Evolutionary conservation across 208 protist species (phyloP).

Genomic region (Cochliopodium minus): DNA sequence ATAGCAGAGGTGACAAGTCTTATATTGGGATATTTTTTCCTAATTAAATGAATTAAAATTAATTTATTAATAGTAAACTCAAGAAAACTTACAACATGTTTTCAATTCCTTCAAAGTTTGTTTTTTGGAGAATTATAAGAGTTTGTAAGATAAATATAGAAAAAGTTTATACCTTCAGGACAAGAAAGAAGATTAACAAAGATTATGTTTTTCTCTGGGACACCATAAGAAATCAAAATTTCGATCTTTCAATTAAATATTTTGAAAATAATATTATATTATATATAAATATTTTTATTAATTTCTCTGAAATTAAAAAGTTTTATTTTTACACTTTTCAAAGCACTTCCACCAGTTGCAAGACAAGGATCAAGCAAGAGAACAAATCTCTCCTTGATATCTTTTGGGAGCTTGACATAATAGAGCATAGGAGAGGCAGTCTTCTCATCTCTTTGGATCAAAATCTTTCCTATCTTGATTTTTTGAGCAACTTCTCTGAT

Average conservation of each 20-base stretch:
- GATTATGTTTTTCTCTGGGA: conserved; percentile 74
- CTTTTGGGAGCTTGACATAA: conserved; percentile 82
- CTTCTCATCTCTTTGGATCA: conserved; percentile 84
- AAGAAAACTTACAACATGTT: too few relatives aligned
- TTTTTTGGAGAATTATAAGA: conserved; percentile 51
- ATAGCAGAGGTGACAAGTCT: conserved; percentile 63
- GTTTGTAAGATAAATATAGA: too few relatives aligned
- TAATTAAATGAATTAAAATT: too few relatives aligned
- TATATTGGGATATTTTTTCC: conserved; percentile 12
- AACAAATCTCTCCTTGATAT: conserved; percentile 63
- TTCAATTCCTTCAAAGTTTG: conserved; percentile 22
- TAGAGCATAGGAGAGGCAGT: conserved; percentile 63
- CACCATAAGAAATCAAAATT: conserved; percentile 32
- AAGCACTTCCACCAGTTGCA: conserved; percentile 65
- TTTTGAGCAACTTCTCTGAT: conserved; percentile 72
- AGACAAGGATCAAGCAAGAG: conserved; percentile 90
- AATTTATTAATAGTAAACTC: too few relatives aligned
- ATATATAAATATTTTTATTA: conserved; percentile 1
- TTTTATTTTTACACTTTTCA: too few relatives aligned
- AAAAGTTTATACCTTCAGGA: conserved; percentile 56
- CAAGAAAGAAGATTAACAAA: conserved; percentile 79
- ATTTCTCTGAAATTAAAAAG: too few relatives aligned
- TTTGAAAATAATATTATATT: conserved; percentile 17
- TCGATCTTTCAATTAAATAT: too few relatives aligned
- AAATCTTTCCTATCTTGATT: conserved; percentile 89